Conservation (phyloP, 495 filamentous ascomycete genomes). For the Trichoderma asperelloides region DNA sequence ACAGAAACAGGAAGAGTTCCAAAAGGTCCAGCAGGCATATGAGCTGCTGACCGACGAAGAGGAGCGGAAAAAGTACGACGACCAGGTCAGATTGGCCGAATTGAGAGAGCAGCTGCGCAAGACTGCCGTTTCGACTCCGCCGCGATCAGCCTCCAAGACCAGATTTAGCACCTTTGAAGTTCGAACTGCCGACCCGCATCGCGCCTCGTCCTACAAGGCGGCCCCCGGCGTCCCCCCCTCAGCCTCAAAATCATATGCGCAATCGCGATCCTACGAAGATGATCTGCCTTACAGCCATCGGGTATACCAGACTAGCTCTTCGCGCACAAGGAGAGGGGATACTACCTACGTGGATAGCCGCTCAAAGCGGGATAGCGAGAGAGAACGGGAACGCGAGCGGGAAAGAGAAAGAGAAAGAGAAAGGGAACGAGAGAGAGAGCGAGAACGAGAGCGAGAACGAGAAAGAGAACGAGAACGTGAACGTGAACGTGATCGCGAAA, state of each 20-base stretch:
- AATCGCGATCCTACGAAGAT: conserved; percentile 36
- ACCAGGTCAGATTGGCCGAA: conserved; percentile 55
- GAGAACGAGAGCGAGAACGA: conserved; percentile 17
- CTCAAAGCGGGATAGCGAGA: conserved; percentile 25
- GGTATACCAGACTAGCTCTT: conserved; percentile 26
- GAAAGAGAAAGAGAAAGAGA: conserved; percentile 15
- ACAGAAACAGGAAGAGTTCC: conserved; percentile 75
- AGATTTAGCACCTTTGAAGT: conserved; percentile 18
- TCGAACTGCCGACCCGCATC: conserved; percentile 23
- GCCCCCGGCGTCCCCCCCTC: conserved; percentile 18
- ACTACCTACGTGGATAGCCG: conserved; percentile 36
- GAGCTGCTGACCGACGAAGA: conserved; percentile 78
- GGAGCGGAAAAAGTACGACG: conserved; percentile 66
- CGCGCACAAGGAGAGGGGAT: conserved; percentile 28
- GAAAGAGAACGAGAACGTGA: conserved; percentile 9
- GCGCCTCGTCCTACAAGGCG: conserved; percentile 18
- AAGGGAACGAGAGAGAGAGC: conserved; percentile 9
- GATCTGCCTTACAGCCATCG: conserved; percentile 17
- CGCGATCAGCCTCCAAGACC: conserved; percentile 18
- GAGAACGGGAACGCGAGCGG: conserved; percentile 17
- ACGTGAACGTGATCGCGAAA: conserved; percentile 21
- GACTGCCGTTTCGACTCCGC: conserved; percentile 27
- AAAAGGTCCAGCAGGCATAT: conserved; percentile 88
- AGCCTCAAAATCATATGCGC: conserved; percentile 18
- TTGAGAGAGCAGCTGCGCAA: conserved; percentile 22